These are phyloP conservation scores for Acer negundo DNA, from an alignment of 345 rosid genomes.

Conservation along the genomic window DNA sequence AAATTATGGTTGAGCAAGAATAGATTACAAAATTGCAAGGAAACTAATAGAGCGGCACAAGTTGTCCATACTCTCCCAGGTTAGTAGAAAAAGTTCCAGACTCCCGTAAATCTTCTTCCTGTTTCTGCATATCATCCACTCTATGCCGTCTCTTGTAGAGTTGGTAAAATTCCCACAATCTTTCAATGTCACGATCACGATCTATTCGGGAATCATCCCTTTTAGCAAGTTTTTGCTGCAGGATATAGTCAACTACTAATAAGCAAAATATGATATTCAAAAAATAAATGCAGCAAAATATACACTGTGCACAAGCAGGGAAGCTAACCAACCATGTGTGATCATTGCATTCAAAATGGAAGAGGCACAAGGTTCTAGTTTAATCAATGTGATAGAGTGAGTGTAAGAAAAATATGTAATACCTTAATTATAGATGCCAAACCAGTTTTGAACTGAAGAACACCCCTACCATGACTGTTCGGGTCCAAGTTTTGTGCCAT, in stretches of 20 bases:
- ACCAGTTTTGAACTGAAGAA: conserved; percentile 99
- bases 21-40: background rate
- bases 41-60: conserved; percentile 15
- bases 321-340: background rate
- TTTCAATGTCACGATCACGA: conserved; percentile 83
- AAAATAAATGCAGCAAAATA: background rate
- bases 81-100: conserved; percentile 75
- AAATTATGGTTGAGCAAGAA: conserved; percentile 5
- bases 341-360: background rate
- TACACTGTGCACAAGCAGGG: background rate
- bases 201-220: conserved; percentile 72
- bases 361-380: background rate
- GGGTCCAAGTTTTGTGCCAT: conserved; percentile 98
- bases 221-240: conserved; percentile 97
- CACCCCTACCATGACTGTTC: conserved; percentile 94
- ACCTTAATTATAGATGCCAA: conserved; percentile 94
- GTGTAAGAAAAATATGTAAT: conserved; percentile 2
- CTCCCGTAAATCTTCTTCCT: conserved; percentile 78
- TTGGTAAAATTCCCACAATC: conserved; percentile 80
- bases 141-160: conserved; percentile 68
- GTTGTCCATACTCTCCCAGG: conserved; percentile 74
- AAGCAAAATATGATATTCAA: background rate
- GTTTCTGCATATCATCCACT: conserved; percentile 88
- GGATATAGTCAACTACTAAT: conserved; percentile 17
- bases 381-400: background rate